Percentiles rank a stretch among this genome's conserved stretches.
Evolutionary conservation across 1,284 basidiomycete genomes (phyloP).

Genomic region (Agroathelia rolfsii): DNA sequence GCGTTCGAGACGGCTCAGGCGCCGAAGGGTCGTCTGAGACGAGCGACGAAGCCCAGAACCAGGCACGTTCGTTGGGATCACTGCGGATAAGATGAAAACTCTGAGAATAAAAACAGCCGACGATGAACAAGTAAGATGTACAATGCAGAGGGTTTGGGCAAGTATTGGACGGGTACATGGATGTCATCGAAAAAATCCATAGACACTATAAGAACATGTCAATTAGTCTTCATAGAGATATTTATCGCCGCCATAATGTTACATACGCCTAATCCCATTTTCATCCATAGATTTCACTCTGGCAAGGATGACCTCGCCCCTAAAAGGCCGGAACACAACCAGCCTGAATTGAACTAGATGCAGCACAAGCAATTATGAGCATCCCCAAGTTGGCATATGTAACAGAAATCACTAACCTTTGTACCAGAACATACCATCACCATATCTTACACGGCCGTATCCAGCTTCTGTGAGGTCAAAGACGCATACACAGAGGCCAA

Average conservation of each 20-base stretch:
- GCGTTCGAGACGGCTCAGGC: constrained; percentile 35
- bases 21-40: constrained; percentile 9
- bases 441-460: constrained; percentile 89
- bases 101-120: constrained; percentile 7
- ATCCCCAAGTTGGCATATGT: constrained; percentile 1
- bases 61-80: constrained; percentile 71
- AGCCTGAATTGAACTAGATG: constrained; percentile 77
- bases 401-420: constrained; percentile 50
- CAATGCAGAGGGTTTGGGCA: constrained; percentile 74
- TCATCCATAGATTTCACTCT: constrained; percentile 81
- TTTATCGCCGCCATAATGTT: constrained; percentile 2
- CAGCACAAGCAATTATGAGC: constrained; percentile 4
- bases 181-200: constrained; percentile 94
- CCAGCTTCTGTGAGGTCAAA: constrained; percentile 82
- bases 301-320: constrained; percentile 83
- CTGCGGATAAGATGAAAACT: constrained; percentile 28
- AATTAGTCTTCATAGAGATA: constrained; percentile 3
- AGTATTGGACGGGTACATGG: constrained; percentile 65
- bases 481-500: constrained; percentile 83
- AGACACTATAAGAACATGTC: constrained; percentile 45
- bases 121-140: constrained; percentile 25
- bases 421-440: constrained; percentile 92
- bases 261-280: constrained; percentile 73
- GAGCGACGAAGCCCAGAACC: constrained; percentile 63
- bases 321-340: constrained; percentile 87